Evolutionary conservation across 441 rosid species (phyloP).

Genomic region (Flueggea neowawraea): DNA sequence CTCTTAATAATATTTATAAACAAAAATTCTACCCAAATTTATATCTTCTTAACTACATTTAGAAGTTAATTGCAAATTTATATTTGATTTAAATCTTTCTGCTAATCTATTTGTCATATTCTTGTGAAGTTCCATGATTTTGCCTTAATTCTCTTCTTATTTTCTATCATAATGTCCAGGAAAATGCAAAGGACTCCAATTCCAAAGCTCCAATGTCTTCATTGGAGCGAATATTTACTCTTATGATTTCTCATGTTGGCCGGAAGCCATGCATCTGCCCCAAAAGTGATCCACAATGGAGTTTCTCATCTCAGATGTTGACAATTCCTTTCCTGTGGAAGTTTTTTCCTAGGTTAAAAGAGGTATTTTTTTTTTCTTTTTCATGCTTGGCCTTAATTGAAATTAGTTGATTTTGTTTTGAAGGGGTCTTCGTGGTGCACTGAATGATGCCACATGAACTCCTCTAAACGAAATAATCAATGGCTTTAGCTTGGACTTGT

Average conservation of each 20-base stretch:
- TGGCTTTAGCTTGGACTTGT: background rate
- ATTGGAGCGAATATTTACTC: conserved; percentile 60
- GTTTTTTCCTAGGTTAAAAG: conserved; percentile 75
- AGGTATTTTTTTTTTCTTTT: conserved; percentile 38
- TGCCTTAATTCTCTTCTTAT: background rate
- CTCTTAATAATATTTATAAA: too few species aligned
- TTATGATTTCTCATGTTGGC: conserved; percentile 67
- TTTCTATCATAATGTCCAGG: conserved; percentile 45
- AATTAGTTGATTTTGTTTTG: conserved; percentile 4
- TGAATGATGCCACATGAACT: background rate
- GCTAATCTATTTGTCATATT: background rate
- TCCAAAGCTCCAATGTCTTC: conserved; percentile 38
- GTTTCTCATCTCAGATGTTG: conserved; percentile 84
- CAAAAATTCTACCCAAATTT: too few species aligned
- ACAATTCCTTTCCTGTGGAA: conserved; percentile 89
- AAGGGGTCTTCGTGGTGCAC: background rate
- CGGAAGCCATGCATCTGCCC: conserved; percentile 65
- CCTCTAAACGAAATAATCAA: background rate
- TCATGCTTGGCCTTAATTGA: conserved; percentile 1
- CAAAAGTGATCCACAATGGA: conserved; percentile 57
- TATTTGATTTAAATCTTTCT: background rate
- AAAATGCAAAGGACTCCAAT: conserved; percentile 29
- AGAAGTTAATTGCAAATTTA: background rate
- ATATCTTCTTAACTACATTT: too few species aligned
- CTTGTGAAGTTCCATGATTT: background rate